Evolutionary conservation across 352 stramenopile genomes (phyloP).

Genomic region (Pythium utonaiense): DNA sequence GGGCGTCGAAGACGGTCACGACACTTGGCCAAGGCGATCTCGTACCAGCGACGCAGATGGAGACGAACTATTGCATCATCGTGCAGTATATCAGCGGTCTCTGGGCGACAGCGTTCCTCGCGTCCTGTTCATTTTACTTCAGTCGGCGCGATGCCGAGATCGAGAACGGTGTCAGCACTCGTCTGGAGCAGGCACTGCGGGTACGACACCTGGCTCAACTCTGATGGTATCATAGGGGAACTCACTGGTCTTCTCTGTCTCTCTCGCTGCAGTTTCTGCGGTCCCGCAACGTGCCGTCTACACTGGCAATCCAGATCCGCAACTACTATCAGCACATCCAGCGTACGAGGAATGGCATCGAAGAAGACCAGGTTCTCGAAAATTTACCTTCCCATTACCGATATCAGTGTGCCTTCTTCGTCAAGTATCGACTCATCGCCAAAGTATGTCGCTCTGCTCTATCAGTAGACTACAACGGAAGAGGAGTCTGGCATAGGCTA

Average conservation of each 20-base stretch:
- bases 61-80: conserved; percentile 62
- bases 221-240: too few species aligned
- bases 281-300: conserved; percentile 32
- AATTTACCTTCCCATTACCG: conserved; percentile 25
- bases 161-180: conserved; percentile 51
- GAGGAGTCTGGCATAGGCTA: too few species aligned
- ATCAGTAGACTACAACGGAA: too few species aligned
- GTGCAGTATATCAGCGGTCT: conserved; percentile 60
- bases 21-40: conserved; percentile 69
- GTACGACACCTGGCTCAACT: conserved; percentile 6
- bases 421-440: conserved; percentile 24
- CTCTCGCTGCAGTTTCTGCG: conserved; percentile 33
- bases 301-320: conserved; percentile 35
- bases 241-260: not conserved
- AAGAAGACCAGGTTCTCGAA: conserved; percentile 24
- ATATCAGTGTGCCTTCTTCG: conserved; percentile 21
- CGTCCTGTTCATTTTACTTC: conserved; percentile 71
- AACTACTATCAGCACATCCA: conserved; percentile 76
- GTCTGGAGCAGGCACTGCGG: conserved; percentile 43
- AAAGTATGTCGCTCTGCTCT: conserved; percentile 1
- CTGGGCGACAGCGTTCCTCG: conserved; percentile 65
- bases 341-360: conserved; percentile 43
- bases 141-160: conserved; percentile 57
- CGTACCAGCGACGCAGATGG: conserved; percentile 45
- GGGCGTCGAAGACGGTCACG: conserved; percentile 64